Base-by-base conservation (phyloP, 2,329 filamentous ascomycete genomes). In the Claviceps purpurea region DNA sequence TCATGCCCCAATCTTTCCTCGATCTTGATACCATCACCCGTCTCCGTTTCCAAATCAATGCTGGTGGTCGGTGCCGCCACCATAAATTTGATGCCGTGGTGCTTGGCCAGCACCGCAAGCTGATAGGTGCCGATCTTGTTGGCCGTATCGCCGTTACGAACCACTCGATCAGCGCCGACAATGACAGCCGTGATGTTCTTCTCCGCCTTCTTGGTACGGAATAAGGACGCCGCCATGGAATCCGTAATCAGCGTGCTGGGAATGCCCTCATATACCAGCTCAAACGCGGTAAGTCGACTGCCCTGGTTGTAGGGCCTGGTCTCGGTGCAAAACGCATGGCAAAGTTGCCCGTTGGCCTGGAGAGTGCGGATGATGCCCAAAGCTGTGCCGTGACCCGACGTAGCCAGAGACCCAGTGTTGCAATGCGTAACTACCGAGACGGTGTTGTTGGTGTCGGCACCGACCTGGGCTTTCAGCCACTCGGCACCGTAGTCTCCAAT, bases 101-200 rank as follows among this genome's bases (percentile, higher is more conserved):
- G 75, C 58, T 78, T 83, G 22, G 93, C 93, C 34, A 95, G 76
- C n/a, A 97, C 89, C 3, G 93, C 89, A 4, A 98, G 77, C 51
- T 84, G 79, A 66, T 98, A 97, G 0, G 93, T 98, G 50, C 93
- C 93, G 56, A 98, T 94, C 73, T 98, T 98, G 73, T 98, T 98
- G 52, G 93, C 93, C 0, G 93, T 97, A 70, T 98, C 93, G 34
- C 93, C 93, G 62, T 98, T 98, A 49, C 89, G 87, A 37, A 91
- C 93, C 14, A 98, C 93, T 52, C 93, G 82, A 66, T 98, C 93
- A 2, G 93, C 93, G 30, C 93, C 93, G 0, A 98, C 93, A 34
- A 98, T 84, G 50, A 98, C 87, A 5, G 89, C 91, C 5, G 81
- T 78, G 54, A 98, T 87, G 61, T 84, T 82, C 62, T 82, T 76